Conservation (phyloP, 208 protist genomes). For the Crithidia fasciculata region DNA sequence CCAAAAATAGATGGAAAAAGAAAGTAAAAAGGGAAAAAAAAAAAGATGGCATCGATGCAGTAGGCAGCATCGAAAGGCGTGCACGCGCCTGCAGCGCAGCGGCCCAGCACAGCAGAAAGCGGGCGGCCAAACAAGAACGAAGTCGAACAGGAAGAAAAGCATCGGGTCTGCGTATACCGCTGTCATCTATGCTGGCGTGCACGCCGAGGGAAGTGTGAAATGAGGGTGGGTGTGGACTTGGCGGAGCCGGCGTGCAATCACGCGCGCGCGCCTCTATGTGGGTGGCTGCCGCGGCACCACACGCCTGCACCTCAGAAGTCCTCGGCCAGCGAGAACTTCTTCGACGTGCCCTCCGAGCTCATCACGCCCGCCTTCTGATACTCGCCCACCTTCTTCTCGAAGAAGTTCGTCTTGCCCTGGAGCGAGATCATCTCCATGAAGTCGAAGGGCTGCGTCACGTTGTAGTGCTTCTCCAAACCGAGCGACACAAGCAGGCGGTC, state of each 20-base stretch:
- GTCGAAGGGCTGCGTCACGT: conserved; percentile 98
- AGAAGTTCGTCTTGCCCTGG: conserved; percentile 99
- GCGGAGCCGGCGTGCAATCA: no score
- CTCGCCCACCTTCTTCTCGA: conserved; percentile 99
- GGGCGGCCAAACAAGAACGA: not conserved
- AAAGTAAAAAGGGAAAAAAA: not conserved
- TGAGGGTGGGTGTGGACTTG: no score
- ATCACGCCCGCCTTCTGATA: conserved; percentile 99
- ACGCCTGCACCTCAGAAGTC: conserved; percentile 82
- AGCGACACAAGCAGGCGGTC: conserved; percentile 98
- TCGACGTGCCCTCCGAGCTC: conserved; percentile 68
- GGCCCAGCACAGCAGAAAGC: not conserved
- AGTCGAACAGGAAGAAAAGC: not conserved
- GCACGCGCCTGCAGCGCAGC: not conserved
- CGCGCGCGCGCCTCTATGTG: no score
- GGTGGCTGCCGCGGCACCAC: not conserved
- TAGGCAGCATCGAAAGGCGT: not conserved
- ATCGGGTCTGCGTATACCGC: no score
- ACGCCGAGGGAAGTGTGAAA: no score
- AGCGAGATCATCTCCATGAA: conserved; percentile 99
- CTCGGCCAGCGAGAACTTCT: conserved; percentile 89
- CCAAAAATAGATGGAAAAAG: not conserved
- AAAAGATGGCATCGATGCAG: not conserved
- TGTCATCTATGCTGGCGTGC: no score
- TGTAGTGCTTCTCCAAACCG: conserved; percentile 95